phyloP scores from a whole-genome alignment of 176 grass and related monocot species.

The Phragmites australis region DNA sequence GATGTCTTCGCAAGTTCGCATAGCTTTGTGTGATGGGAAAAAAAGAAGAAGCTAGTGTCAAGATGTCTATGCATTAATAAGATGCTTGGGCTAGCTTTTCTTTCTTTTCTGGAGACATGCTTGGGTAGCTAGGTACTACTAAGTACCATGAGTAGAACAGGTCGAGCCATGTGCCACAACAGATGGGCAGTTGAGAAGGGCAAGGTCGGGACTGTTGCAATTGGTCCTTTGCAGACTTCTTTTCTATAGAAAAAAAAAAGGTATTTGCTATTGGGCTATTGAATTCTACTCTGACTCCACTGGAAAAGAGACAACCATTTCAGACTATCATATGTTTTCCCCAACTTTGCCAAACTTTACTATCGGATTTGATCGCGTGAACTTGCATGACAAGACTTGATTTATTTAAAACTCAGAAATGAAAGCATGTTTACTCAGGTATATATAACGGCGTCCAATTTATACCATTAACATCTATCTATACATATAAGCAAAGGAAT shows the following conservation, averaged over 20 bases:
- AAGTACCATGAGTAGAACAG: conserved; percentile 13
- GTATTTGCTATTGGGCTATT: not conserved
- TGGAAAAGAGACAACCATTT: conserved; percentile 2
- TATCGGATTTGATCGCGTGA: not conserved
- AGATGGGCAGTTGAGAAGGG: conserved; percentile 13
- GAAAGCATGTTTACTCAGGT: too few relatives aligned
- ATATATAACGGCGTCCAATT: not conserved
- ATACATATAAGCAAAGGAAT: too few relatives aligned
- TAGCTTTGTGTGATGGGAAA: too few relatives aligned
- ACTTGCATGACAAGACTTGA: not conserved
- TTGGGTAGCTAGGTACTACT: not conserved
- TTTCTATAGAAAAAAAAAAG: not conserved
- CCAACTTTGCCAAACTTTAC: not conserved
- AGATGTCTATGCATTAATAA: not conserved
- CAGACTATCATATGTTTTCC: not conserved
- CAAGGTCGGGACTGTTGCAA: not conserved
- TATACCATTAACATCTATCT: too few relatives aligned
- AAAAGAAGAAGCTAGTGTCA: too few relatives aligned
- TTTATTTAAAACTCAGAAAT: not conserved
- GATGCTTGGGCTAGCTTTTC: too few relatives aligned
- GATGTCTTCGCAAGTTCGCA: too few relatives aligned
- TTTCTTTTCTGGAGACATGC: not conserved
- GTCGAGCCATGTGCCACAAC: conserved; percentile 19
- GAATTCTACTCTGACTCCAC: not conserved
- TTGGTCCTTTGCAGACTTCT: not conserved